A percentile compares a stretch with the other conserved stretches of the same genome.
Conservation (phyloP, 495 filamentous ascomycete genomes). For the Podospora comata region DNA sequence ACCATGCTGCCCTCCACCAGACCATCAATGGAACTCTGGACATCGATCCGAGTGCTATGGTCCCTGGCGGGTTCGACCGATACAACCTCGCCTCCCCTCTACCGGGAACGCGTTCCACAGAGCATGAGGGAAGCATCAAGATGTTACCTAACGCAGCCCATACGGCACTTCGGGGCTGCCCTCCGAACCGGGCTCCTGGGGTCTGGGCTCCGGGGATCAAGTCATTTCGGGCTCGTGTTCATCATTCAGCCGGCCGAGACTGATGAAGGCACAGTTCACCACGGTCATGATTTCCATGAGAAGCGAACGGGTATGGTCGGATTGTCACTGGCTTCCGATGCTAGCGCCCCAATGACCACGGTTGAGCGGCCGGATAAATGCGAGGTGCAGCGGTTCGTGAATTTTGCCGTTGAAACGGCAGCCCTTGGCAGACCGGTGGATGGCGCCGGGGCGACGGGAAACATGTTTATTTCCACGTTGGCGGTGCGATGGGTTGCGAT, state of each 20-base stretch:
- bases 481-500: background rate
- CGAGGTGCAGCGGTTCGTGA: conserved; percentile 10
- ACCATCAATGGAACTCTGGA: conserved; percentile 9
- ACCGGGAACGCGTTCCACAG: conserved; percentile 5
- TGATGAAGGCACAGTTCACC: background rate
- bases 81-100: conserved; percentile 10
- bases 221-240: background rate
- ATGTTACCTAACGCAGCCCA: conserved; percentile 1
- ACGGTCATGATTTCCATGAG: background rate
- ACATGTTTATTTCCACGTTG: background rate
- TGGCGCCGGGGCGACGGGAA: background rate
- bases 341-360: conserved; percentile 2
- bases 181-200: conserved; percentile 11
- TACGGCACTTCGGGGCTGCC: conserved; percentile 8
- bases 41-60: background rate
- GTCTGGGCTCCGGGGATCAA: background rate
- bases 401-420: conserved; percentile 7
- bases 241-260: conserved; percentile 8
- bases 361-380: conserved; percentile 10
- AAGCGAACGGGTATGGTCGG: background rate
- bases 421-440: conserved; percentile 1
- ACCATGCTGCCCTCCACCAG: background rate
- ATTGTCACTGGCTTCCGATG: background rate
- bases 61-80: background rate
- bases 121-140: background rate